These are phyloP conservation scores for Acmispon strigosus DNA, from an alignment of 306 rosid species.

Conservation along the genomic window DNA sequence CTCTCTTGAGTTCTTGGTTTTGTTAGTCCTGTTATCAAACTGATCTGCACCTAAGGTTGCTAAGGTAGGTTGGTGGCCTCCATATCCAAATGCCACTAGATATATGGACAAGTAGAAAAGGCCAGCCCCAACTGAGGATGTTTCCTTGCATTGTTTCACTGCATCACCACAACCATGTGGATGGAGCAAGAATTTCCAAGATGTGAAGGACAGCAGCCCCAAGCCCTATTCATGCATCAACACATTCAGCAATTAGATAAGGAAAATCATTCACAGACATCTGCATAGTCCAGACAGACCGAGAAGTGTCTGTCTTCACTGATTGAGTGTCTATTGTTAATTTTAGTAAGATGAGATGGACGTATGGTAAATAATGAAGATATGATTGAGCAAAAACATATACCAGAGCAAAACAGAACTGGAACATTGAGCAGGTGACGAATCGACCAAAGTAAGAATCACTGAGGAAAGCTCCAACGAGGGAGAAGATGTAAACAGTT, in stretches of 20 bases:
- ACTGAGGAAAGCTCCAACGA: constrained; percentile 52
- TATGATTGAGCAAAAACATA: too few relatives aligned
- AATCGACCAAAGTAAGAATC: constrained; percentile 65
- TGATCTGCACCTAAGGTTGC: constrained; percentile 67
- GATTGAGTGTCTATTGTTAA: too few relatives aligned
- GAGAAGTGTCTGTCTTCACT: too few relatives aligned
- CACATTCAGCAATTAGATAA: too few relatives aligned
- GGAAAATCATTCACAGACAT: too few relatives aligned
- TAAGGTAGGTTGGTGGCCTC: constrained; percentile 57
- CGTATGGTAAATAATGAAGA: too few relatives aligned
- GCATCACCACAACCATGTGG: constrained; percentile 44
- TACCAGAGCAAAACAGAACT: constrained; percentile 32
- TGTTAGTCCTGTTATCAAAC: constrained; percentile 25
- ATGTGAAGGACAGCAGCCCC: constrained; percentile 38
- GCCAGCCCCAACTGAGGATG: constrained; percentile 22
- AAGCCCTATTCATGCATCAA: constrained; percentile 29
- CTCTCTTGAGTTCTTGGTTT: constrained; percentile 1
- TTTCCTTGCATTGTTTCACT: constrained; percentile 6
- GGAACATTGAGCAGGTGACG: constrained; percentile 43
- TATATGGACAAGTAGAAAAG: constrained; percentile 48
- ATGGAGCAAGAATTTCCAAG: constrained; percentile 31
- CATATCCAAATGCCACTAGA: constrained; percentile 54
- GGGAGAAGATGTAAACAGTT: constrained; percentile 50
- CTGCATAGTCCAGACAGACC: too few relatives aligned
- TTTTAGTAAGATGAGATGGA: too few relatives aligned